These are phyloP conservation scores for Eimeria falciformis DNA, from an alignment of 169 alveolate species.

Conservation along the genomic window DNA sequence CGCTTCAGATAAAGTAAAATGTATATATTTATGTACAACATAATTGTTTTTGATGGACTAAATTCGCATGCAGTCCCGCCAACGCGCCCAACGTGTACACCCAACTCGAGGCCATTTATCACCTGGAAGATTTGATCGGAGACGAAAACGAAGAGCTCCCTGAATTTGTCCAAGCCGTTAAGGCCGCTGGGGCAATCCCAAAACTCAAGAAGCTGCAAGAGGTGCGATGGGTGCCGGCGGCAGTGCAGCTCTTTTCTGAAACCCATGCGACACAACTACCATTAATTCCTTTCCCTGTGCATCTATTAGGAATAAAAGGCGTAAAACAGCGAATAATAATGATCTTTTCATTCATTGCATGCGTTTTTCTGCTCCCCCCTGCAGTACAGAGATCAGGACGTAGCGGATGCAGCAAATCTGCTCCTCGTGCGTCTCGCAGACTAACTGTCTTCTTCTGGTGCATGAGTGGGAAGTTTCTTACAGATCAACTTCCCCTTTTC, in stretches of 20 bases:
- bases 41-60: not conserved
- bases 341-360: not conserved
- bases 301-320: not conserved
- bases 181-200: conserved; percentile 87
- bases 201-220: conserved; percentile 84
- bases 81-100: conserved; percentile 87
- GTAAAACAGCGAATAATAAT: not conserved
- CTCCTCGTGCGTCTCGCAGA: conserved; percentile 86
- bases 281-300: not conserved
- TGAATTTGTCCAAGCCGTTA: conserved; percentile 86
- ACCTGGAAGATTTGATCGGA: conserved; percentile 90
- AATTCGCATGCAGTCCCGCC: conserved; percentile 78
- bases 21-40: not conserved
- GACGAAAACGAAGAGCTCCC: conserved; percentile 89
- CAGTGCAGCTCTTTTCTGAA: not conserved
- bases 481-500: not conserved
- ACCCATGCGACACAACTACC: not conserved
- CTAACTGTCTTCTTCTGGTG: conserved; percentile 56
- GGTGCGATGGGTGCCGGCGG: conserved; percentile 60
- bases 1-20: too few relatives aligned
- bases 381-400: conserved; percentile 86
- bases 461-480: not conserved
- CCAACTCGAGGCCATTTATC: conserved; percentile 93
- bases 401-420: conserved; percentile 88
- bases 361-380: not conserved